Evolutionary conservation across 148 eudicot genomes (phyloP), one percentile per base, ranked within the genome.

Genomic region (Linanthus parryae): DNA sequence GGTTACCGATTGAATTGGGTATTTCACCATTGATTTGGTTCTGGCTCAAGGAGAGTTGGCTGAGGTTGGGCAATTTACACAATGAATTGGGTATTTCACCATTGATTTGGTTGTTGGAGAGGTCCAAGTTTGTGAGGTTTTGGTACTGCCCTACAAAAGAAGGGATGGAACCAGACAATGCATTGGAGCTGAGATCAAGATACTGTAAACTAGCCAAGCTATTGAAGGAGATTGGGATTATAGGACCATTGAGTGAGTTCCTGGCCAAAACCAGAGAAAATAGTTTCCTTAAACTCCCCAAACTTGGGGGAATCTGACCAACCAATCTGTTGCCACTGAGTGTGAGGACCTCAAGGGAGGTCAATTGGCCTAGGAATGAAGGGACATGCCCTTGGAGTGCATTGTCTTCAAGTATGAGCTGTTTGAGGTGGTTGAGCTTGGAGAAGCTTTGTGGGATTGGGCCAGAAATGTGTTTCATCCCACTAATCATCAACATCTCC

Each of bases 331-430:
- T 88, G 8, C 87, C 90, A 37, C 69, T 79, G 2, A 89, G 54
- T 3, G 82, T 52, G 2, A 89, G 66, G 6, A 83, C 69, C 57
- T 45, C 62, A 20, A 89, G 84, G 0, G 58, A 63, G 22, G 62
- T 27, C 64, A 88, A 52, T 12, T 63, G 73, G 25, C 77, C 80
- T 15, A 89, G 44, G 67, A 74, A 54, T 6, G 75, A 57, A 56
- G 97, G 97, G n/a, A 89, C 67, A 20, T 28, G 26, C 3, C 95
- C 94, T 7, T 54, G 52, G 35, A 89, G 71, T 2, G 90, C 50
- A 49, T 89, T 89, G 16, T 77, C 90, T 44, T 89, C 97, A 1
- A 89, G 67, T 27, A 82, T 70, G 11, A 89, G 71, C 67, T 82
- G 94, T 13, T 84, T 57, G 26, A 89, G 76, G 13, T 64, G 69